A percentile compares a stretch with the other conserved stretches of the same genome.
Evolutionary conservation across 345 rosid genomes (phyloP).

Genomic region (Erucastrum elatum): DNA sequence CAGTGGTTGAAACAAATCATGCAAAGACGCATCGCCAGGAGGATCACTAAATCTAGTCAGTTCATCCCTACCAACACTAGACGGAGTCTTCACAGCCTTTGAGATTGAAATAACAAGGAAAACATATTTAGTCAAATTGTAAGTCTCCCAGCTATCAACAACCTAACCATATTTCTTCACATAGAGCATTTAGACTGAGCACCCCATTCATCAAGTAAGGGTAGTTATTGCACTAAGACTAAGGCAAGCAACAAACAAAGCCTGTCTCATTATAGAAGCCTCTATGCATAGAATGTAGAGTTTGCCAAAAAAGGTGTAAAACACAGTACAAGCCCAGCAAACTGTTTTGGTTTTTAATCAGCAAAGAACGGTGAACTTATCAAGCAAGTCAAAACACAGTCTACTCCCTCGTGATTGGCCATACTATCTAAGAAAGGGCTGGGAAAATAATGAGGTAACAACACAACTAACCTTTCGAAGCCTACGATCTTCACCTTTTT

Average conservation of each 20-base stretch:
- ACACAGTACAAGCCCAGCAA: constrained; percentile 3
- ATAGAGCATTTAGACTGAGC: too few relatives aligned
- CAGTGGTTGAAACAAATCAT: constrained; percentile 87
- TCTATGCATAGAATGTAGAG: constrained; percentile 13
- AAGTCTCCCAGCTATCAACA: too few relatives aligned
- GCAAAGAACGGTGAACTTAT: constrained; percentile 1
- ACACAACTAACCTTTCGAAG: constrained; percentile 60
- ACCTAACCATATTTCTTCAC: too few relatives aligned
- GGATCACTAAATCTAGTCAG: constrained; percentile 89
- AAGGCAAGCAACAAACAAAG: too few relatives aligned
- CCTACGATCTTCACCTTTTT: constrained; percentile 55
- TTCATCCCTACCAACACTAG: constrained; percentile 60
- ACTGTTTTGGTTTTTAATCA: not conserved
- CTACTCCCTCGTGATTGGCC: constrained; percentile 1
- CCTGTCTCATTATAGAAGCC: not conserved
- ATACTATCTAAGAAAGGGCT: constrained; percentile 19
- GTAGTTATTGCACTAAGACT: too few relatives aligned
- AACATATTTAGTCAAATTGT: constrained; percentile 10
- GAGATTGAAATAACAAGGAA: constrained; percentile 33
- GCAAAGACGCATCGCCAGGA: constrained; percentile 96
- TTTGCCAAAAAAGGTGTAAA: constrained; percentile 1
- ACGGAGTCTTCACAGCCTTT: constrained; percentile 55
- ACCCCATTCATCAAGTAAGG: too few relatives aligned
- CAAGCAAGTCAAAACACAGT: constrained; percentile 17
- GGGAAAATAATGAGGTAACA: constrained; percentile 13